These are phyloP conservation scores for Exophiala xenobiotica DNA, from an alignment of 2,329 filamentous ascomycete genomes.

Conservation along the genomic window DNA sequence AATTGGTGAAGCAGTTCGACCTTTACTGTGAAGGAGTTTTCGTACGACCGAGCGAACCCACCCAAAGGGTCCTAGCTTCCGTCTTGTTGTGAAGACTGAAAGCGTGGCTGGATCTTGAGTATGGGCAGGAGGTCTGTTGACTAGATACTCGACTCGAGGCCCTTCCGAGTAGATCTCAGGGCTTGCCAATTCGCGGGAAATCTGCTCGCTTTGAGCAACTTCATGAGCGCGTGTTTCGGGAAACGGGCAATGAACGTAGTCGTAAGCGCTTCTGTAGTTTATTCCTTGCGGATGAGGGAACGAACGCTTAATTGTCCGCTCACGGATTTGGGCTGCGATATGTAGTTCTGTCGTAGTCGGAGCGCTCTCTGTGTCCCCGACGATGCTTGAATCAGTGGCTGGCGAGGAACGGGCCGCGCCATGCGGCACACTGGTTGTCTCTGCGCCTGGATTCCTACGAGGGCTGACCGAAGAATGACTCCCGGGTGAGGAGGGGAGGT, in stretches of 20 bases:
- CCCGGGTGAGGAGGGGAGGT: neutral
- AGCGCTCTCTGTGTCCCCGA: neutral
- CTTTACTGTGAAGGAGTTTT: slow-evolving; percentile 2
- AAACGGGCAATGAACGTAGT: slow-evolving; percentile 26
- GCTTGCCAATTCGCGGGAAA: slow-evolving; percentile 22
- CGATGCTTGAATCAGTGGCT: neutral
- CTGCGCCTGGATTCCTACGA: neutral
- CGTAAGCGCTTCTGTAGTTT: slow-evolving; percentile 21
- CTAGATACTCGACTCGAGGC: slow-evolving; percentile 16
- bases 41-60: slow-evolving; percentile 4
- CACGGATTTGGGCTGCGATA: neutral
- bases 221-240: slow-evolving; percentile 28
- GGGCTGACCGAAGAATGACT: neutral
- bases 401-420: neutral
- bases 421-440: neutral
- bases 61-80: slow-evolving; percentile 4
- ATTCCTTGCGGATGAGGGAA: slow-evolving; percentile 18
- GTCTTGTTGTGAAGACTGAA: neutral
- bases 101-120: slow-evolving; percentile 13
- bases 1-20: neutral
- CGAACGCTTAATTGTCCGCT: neutral
- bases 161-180: slow-evolving; percentile 23
- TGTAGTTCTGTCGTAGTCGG: neutral
- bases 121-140: slow-evolving; percentile 27
- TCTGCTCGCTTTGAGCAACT: slow-evolving; percentile 23